Evolutionary conservation across 257 asterid species (phyloP), one percentile per base, ranked within the genome.

Genomic region (Solanum chmielewskii): DNA sequence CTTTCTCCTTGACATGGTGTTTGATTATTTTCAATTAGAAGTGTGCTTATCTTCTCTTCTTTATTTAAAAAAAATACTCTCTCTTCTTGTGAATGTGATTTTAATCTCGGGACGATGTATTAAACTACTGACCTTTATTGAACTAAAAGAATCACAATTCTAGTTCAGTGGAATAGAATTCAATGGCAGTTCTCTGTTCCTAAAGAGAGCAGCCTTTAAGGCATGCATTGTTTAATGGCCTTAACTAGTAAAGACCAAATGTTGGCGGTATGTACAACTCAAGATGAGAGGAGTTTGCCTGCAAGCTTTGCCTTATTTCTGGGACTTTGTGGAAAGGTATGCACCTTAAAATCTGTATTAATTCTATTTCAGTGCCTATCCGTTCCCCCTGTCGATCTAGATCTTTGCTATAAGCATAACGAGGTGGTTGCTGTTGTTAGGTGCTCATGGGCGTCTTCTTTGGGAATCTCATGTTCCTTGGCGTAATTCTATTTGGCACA

Each of bases 191-290:
- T 31, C 9, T 81, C 31, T 49, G 45, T 80, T 10, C 21, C 85
- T 49, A 31, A 52, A 49, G n/a, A 31, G 31, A 69, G 29, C 20
- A 49, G 33, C 27, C 45, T 81, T 31, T 49, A 81, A 49, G 60
- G 23, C 70, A 81, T 49, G 68, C 84, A 47, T 80, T 80, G 45
- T 81, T 81, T 81, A 45, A 42, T 52, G 71, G 66, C 93, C 98
- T 95, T 91, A 96, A 87, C 95, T 88, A 62, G 82, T 84, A 31
- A 86, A 95, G 99, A 94, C 86, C 90, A 91, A 89, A 90, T 88
- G 86, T 90, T 92, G 96, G 91, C 86, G 42, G 90, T 93, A 86
- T 88, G 90, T 87, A 89, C 87, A 73, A 91, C 70, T 75, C 92
- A 88, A 82, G 89, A 84, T 84, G 94, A 91, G 85, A 74, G 86